Base-by-base conservation (phyloP, 495 filamentous ascomycete species). In the Parmelia sp. region DNA sequence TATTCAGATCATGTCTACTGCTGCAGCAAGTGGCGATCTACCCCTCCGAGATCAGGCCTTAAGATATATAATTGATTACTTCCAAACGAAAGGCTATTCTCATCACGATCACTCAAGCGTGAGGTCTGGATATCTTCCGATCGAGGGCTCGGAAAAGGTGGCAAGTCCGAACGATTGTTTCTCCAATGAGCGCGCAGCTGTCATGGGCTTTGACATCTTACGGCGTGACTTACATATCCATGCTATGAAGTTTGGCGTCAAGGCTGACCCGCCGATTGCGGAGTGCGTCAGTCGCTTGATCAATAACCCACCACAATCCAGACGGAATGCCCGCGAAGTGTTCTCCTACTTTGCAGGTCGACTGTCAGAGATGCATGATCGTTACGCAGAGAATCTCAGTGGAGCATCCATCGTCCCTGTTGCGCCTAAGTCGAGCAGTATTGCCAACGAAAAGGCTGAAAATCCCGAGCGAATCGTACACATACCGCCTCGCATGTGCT, bases 311-410 rank as follows among this genome's bases (percentile, higher is more conserved):
- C 92, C 94, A 0, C 75, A 76, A 60, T 86, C 78, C 31, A 78
- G 79, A 31, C 74, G 75, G 31, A 83, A 86, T 60, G 93, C 93
- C 0, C 80, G 83, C 37, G 79, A 82, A 9, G 69, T 91, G 23
- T 98, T 96, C 71, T 79, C 82, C 45, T 97, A 98, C 69, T 84
- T 98, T 69, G 82, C 89, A n/a, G 81, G 78, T 53, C 85, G 94
- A 25, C 71, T 92, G 0, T 81, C 81, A 3, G 90, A 97, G 62
- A 80, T 97, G 31, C 82, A 77, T 31, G 73, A 80, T n/a, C 79
- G 81, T 49, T 77, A 83, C 71, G 78, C 84, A 39, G 78, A 81
- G 10, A 82, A 77, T 57, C 76, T 94, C 65, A 76, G 83, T 25
- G 79, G 78, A 62, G 79, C 89, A 21, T 75, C 76, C 9, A 88